phyloP scores from a whole-genome alignment of 1,284 basidiomycete species.

The Sutorius eximius region DNA sequence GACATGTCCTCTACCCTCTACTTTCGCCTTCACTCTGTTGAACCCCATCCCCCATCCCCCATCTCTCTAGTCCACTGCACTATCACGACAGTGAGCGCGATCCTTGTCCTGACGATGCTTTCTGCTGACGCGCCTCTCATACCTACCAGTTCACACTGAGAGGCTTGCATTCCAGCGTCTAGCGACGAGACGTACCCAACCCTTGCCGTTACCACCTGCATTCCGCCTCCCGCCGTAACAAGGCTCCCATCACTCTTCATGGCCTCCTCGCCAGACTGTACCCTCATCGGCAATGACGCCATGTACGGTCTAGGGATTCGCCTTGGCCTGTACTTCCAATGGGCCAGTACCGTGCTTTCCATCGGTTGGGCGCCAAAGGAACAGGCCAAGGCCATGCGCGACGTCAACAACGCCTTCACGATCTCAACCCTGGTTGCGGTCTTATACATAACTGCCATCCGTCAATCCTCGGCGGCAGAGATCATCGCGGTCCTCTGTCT shows the following conservation, averaged over 20 bases:
- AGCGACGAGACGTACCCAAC: neutral
- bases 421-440: neutral
- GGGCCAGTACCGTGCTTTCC: neutral
- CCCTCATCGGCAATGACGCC: neutral
- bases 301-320: neutral
- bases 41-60: neutral
- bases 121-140: neutral
- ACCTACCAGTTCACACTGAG: neutral
- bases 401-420: neutral
- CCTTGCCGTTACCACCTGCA: neutral
- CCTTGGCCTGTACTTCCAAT: neutral
- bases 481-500: neutral
- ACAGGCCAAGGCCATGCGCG: neutral
- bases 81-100: too few species aligned
- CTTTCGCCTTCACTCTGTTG: neutral
- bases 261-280: neutral
- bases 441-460: neutral
- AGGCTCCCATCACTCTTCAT: neutral
- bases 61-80: too few species aligned
- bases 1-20: neutral
- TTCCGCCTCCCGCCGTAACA: neutral
- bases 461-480: neutral
- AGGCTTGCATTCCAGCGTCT: neutral
- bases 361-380: neutral
- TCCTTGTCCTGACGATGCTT: too few species aligned